These are phyloP conservation scores for Lantana camara DNA, from an alignment of 257 asterid genomes.

Conservation along the genomic window DNA sequence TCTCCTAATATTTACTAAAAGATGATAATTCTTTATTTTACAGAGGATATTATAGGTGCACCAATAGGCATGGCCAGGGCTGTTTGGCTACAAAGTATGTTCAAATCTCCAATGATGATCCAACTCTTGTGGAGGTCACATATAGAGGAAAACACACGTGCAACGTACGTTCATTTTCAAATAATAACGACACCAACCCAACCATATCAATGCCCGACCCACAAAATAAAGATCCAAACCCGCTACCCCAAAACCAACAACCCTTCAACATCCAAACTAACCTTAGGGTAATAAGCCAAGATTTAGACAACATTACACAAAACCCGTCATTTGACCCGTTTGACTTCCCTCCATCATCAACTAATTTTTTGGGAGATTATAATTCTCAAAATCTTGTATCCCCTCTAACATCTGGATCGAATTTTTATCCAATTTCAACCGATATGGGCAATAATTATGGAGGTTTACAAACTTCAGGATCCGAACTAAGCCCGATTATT, in stretches of 20 bases:
- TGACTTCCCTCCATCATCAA: conserved; percentile 30
- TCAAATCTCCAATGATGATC: conserved; percentile 49
- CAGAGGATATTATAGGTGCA: conserved; percentile 60
- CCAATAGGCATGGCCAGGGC: conserved; percentile 33
- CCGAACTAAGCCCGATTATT: conserved; percentile 34
- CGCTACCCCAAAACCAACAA: conserved; percentile 21
- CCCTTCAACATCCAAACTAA: conserved; percentile 43
- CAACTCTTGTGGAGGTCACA: conserved; percentile 34
- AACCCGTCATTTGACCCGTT: conserved; percentile 24
- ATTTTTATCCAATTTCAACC: conserved; percentile 30
- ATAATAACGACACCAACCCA: conserved; percentile 6
- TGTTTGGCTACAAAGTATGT: conserved; percentile 54
- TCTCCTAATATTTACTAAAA: no score
- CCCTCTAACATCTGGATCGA: conserved; percentile 25
- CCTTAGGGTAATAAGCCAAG: conserved; percentile 37
- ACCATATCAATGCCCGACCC: conserved; percentile 21
- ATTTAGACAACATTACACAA: conserved; percentile 15
- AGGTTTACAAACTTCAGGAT: conserved; percentile 28
- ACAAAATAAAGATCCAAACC: conserved; percentile 13
- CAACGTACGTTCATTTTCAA: conserved; percentile 14
- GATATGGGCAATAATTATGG: conserved; percentile 21
- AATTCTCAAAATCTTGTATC: conserved; percentile 23
- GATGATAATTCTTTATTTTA: not conserved
- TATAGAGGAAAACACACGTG: conserved; percentile 52
- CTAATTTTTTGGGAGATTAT: conserved; percentile 21